Base-by-base conservation (phyloP, 2,329 filamentous ascomycete species). In the Apiospora saccharicola region DNA sequence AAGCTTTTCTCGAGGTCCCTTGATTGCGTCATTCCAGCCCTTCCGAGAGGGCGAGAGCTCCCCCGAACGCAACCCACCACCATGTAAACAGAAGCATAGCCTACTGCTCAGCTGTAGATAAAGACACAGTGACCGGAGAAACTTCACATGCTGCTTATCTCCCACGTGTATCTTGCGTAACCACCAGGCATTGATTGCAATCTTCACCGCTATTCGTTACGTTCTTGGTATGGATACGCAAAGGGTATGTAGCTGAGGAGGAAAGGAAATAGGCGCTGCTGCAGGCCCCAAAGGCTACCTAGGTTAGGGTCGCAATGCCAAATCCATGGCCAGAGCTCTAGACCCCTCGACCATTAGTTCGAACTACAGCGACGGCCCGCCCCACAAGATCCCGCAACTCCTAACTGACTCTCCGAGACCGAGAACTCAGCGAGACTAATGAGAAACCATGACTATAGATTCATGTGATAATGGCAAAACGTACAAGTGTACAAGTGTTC, bases 21-120 rank as follows among this genome's bases (percentile, higher is more conserved):
- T 41, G 10, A 64, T 64, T 64, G 57, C 57, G 57, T 64, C 57
- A 64, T 64, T 41, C 57, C 57, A 64, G 57, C 57, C 41, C 57
- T 30, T 61, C 30, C 53, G 53, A 37, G 22, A 47, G 22, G 44
- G 44, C 44, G 44, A 47, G 10, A 47, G 44, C 44, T 22, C 16
- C 44, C 44, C 16, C 16, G 16, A 47, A 7, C 4, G 30, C 30
- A 16, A 30, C 13, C 14, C 30, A 26, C 51, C 51, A 57, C 53
- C 30, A 41, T 34, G 30, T 57, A 57, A 61, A 16, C 53, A 37
- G 57, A 64, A 64, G 3, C 19, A 22, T 34, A 37, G 53, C 53
- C 30, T 10, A 34, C 14, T 6, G 24, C 51, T 41, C 13, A 53
- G 16, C 53, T 61, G 30, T 61, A 37, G 53, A 8, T n/a, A 22